Percentiles rank a stretch among this genome's conserved stretches.
These are phyloP conservation scores for Metarhizium guizhouense DNA, from an alignment of 2,329 filamentous ascomycete genomes.

Conservation along the genomic window DNA sequence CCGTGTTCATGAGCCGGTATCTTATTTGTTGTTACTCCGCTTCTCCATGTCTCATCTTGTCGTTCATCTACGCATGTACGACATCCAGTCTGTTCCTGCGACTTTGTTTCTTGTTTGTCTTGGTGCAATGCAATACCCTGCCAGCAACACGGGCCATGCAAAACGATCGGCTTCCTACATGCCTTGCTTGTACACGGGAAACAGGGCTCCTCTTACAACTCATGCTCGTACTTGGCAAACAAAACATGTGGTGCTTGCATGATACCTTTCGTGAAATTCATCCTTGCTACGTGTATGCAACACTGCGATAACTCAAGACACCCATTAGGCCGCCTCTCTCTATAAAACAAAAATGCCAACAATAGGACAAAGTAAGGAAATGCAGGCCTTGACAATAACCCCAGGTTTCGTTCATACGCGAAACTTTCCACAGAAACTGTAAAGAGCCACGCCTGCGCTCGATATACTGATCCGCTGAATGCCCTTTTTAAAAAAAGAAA, in stretches of 20 bases:
- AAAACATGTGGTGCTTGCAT: not conserved
- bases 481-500: constrained; percentile 1
- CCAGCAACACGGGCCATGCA: not conserved
- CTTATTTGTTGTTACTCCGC: not conserved
- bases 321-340: not conserved
- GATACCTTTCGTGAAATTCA: not conserved
- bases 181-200: not conserved
- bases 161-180: not conserved
- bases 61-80: not conserved
- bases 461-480: not conserved
- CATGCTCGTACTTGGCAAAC: not conserved
- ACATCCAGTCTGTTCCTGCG: not conserved
- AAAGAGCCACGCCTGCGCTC: constrained; percentile 1
- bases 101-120: not conserved
- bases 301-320: not conserved
- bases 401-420: not conserved
- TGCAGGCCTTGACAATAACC: not conserved
- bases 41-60: not conserved
- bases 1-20: not conserved
- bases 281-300: not conserved
- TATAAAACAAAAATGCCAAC: not conserved
- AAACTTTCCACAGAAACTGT: not conserved
- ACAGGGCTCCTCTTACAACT: not conserved
- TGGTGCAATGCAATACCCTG: not conserved
- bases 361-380: not conserved